A percentile compares a stretch with the other conserved stretches of the same genome.
Evolutionary conservation across 2,329 filamentous ascomycete genomes (phyloP).

Genomic region (Sarocladium kiliense): DNA sequence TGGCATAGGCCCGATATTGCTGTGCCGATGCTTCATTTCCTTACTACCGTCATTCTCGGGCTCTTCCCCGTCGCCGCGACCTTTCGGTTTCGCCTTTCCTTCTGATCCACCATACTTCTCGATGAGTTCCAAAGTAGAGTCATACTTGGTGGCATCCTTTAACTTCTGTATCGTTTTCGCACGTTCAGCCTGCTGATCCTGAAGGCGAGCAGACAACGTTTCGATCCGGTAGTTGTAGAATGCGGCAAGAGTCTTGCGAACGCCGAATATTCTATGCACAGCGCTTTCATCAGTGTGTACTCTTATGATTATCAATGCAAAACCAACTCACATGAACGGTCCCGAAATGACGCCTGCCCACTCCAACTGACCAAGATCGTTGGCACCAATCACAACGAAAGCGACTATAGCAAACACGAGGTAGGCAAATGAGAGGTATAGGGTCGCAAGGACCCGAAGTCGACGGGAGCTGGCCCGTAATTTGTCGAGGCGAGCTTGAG

Average conservation of each 20-base stretch:
- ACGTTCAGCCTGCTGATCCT: slow-evolving; percentile 72
- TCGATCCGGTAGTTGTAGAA: slow-evolving; percentile 82
- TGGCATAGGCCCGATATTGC: slow-evolving; percentile 16
- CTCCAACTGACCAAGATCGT: slow-evolving; percentile 70
- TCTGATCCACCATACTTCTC: slow-evolving; percentile 84
- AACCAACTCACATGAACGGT: slow-evolving; percentile 61
- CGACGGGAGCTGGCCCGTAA: slow-evolving; percentile 69
- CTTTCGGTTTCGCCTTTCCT: slow-evolving; percentile 21
- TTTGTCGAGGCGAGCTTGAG: slow-evolving; percentile 67
- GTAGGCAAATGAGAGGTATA: slow-evolving; percentile 89
- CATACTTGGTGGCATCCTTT: slow-evolving; percentile 92
- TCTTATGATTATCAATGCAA: background rate
- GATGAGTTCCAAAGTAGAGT: slow-evolving; percentile 85
- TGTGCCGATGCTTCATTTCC: slow-evolving; percentile 16
- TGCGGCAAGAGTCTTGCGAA: slow-evolving; percentile 59
- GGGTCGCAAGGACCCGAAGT: slow-evolving; percentile 77
- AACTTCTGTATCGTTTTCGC: slow-evolving; percentile 87
- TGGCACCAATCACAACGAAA: slow-evolving; percentile 77
- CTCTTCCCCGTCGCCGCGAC: slow-evolving; percentile 13
- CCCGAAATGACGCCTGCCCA: slow-evolving; percentile 74
- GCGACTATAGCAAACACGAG: slow-evolving; percentile 80
- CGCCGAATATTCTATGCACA: slow-evolving; percentile 65
- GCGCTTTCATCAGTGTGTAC: background rate
- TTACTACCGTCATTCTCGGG: background rate
- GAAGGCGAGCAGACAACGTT: slow-evolving; percentile 61